Percentiles rank a stretch among this genome's conserved stretches.
phyloP scores from a whole-genome alignment of 805 yeast genomes.

The Lipomyces anomalus region DNA sequence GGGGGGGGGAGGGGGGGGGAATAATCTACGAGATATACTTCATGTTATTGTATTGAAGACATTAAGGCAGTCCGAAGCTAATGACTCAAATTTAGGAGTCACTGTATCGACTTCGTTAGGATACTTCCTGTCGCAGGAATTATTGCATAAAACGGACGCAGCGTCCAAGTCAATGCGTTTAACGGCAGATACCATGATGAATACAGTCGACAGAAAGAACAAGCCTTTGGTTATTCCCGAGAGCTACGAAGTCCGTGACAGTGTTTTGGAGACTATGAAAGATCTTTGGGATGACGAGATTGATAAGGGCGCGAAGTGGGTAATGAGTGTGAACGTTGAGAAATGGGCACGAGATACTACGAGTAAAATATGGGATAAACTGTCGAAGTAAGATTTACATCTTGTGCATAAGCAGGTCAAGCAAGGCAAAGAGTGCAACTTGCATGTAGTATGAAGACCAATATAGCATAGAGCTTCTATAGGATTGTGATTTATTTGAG shows the following conservation, averaged over 20 bases:
- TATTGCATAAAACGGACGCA: conserved; percentile 43
- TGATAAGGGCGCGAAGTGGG: conserved; percentile 55
- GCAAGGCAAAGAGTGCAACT: neutral
- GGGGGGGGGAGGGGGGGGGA: too few species aligned
- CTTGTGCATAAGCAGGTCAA: too few species aligned
- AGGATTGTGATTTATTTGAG: neutral
- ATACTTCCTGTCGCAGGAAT: conserved; percentile 54
- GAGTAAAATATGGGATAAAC: neutral
- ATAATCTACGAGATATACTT: too few species aligned
- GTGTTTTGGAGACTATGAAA: conserved; percentile 54
- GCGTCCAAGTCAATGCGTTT: conserved; percentile 45
- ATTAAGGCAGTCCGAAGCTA: neutral
- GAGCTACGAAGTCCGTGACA: conserved; percentile 41
- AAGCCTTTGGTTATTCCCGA: conserved; percentile 42
- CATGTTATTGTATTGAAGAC: neutral
- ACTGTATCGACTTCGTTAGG: conserved; percentile 58
- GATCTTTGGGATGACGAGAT: conserved; percentile 79
- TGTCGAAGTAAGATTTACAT: neutral
- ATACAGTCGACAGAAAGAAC: conserved; percentile 37
- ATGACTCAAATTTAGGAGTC: conserved; percentile 43
- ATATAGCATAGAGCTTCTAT: neutral
- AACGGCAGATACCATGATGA: conserved; percentile 47
- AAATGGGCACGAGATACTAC: neutral
- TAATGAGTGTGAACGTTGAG: conserved; percentile 27
- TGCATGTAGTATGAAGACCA: neutral